phyloP scores from a whole-genome alignment of 1,284 basidiomycete genomes.

The Rhodotorula sp. region DNA sequence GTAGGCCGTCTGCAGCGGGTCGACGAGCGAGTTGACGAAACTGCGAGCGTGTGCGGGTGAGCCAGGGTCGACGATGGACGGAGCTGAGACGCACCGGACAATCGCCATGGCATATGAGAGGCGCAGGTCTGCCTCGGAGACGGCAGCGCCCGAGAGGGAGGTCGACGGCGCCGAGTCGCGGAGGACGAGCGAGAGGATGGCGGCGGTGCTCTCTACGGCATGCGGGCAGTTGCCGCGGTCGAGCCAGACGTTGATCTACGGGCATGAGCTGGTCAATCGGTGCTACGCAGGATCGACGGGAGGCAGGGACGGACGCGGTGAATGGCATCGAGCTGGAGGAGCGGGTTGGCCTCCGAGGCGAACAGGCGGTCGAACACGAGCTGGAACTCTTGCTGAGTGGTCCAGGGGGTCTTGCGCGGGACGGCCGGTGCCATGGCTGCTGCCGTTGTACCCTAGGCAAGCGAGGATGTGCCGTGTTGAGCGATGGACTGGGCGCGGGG shows the following conservation, averaged over 20 bases:
- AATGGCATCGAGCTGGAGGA: constrained; percentile 64
- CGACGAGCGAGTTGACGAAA: constrained; percentile 92
- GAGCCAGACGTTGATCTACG: constrained; percentile 45
- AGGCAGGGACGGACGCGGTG: constrained; percentile 55
- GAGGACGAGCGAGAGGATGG: constrained; percentile 40
- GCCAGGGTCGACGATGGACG: not conserved
- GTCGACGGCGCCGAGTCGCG: constrained; percentile 24
- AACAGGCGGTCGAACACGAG: constrained; percentile 81
- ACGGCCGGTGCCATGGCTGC: constrained; percentile 5
- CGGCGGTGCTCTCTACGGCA: constrained; percentile 43
- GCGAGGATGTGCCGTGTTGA: not conserved
- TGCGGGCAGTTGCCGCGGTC: constrained; percentile 42
- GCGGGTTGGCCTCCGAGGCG: constrained; percentile 63
- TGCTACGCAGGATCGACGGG: too few species aligned
- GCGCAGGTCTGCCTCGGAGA: constrained; percentile 41
- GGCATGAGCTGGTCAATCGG: too few species aligned
- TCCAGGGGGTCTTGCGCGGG: constrained; percentile 83
- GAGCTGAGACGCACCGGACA: constrained; percentile 58
- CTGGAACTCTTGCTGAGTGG: constrained; percentile 69
- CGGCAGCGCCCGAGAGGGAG: not conserved
- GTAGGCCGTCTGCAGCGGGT: constrained; percentile 81
- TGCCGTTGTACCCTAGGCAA: not conserved
- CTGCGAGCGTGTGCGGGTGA: constrained; percentile 28
- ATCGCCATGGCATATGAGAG: constrained; percentile 68
- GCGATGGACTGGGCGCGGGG: not conserved